Conservation (phyloP, 306 rosid species). For the Rosa multiflora region DNA sequence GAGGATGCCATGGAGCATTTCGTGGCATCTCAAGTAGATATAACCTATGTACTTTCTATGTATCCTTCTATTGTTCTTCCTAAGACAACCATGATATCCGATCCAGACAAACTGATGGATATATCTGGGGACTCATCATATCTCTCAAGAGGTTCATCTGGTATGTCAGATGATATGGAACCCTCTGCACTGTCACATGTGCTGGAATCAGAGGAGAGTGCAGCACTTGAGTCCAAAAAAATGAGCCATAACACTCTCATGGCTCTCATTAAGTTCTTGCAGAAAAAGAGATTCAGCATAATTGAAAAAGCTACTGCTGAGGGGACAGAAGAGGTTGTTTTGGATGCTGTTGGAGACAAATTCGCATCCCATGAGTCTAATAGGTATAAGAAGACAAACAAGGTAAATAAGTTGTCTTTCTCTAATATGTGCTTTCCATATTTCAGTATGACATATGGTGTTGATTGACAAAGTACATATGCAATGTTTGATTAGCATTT, state of each 20-base stretch:
- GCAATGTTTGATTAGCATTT: background rate
- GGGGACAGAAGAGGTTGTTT: constrained; percentile 96
- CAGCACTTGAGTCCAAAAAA: constrained; percentile 81
- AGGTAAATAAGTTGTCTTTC: constrained; percentile 48
- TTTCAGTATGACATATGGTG: constrained; percentile 9
- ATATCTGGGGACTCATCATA: constrained; percentile 53
- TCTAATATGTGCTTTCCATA: background rate
- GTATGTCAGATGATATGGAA: constrained; percentile 88
- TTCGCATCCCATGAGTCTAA: constrained; percentile 44
- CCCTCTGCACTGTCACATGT: constrained; percentile 38
- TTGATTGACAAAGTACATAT: background rate
- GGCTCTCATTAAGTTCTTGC: constrained; percentile 93
- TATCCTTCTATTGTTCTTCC: constrained; percentile 87
- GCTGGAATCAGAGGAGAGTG: constrained; percentile 61
- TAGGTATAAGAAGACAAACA: constrained; percentile 72
- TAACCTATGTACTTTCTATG: constrained; percentile 84
- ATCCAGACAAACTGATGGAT: constrained; percentile 70
- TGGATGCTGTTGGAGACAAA: constrained; percentile 86
- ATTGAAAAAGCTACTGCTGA: constrained; percentile 96
- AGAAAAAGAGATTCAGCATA: constrained; percentile 73
- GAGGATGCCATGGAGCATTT: constrained; percentile 99
- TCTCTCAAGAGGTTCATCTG: constrained; percentile 82
- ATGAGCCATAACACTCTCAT: constrained; percentile 90
- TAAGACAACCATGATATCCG: constrained; percentile 63
- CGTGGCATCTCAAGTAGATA: constrained; percentile 83